Conservation (phyloP, 352 stramenopile species). For the Pseudoperonospora humuli region DNA sequence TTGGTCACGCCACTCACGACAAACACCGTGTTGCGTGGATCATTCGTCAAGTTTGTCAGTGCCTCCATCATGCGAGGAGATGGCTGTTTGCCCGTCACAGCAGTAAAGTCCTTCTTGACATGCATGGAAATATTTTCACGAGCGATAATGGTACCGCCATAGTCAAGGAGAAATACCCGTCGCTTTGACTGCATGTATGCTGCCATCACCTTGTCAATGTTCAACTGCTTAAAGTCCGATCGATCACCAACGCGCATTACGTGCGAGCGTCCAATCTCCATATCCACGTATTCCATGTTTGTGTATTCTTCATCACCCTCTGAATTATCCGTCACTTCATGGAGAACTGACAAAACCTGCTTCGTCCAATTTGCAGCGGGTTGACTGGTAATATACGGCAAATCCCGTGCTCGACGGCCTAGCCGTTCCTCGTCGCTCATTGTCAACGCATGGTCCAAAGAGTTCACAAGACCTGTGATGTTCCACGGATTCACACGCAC, state of each 20-base stretch:
- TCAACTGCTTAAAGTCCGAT: constrained; percentile 81
- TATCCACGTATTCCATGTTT: constrained; percentile 86
- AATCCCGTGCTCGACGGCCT: constrained; percentile 89
- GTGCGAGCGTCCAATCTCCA: constrained; percentile 67
- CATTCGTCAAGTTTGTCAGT: constrained; percentile 79
- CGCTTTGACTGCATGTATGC: constrained; percentile 81
- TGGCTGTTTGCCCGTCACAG: constrained; percentile 90
- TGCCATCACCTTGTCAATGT: constrained; percentile 70
- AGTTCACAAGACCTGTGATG: constrained; percentile 86
- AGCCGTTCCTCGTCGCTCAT: constrained; percentile 88
- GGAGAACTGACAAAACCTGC: constrained; percentile 88
- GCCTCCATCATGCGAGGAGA: constrained; percentile 85
- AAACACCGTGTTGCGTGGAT: constrained; percentile 95
- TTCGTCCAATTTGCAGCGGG: constrained; percentile 93
- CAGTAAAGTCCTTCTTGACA: constrained; percentile 93
- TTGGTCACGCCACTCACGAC: constrained; percentile 93
- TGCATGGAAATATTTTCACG: constrained; percentile 92
- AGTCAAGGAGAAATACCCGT: constrained; percentile 96
- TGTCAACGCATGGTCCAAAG: constrained; percentile 90
- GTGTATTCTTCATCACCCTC: constrained; percentile 71
- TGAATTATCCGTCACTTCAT: constrained; percentile 68
- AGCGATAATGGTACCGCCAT: constrained; percentile 94
- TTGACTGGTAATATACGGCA: constrained; percentile 93
- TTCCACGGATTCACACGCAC: constrained; percentile 97
- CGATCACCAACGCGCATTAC: constrained; percentile 52